A percentile compares a stretch with the other conserved stretches of the same genome.
phyloP scores from a whole-genome alignment of 2,329 filamentous ascomycete species.

The Colletotrichum liriopes region DNA sequence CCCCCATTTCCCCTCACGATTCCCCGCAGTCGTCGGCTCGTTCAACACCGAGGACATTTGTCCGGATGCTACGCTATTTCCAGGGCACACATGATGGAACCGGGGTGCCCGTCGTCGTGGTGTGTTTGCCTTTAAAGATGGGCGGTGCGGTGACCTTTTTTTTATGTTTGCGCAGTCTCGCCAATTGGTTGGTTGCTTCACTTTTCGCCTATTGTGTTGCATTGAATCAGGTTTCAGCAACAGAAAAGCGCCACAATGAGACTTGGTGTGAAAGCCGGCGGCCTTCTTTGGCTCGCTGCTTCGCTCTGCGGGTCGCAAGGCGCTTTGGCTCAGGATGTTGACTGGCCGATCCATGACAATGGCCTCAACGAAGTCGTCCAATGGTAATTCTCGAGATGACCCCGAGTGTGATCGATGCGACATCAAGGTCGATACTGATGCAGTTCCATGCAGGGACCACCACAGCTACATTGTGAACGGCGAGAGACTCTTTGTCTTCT shows the following conservation, averaged over 20 bases:
- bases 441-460: constrained; percentile 53
- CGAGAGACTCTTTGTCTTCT: constrained; percentile 59
- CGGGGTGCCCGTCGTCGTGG: neutral
- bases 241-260: constrained; percentile 22
- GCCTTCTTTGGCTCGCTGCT: constrained; percentile 38
- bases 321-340: constrained; percentile 31
- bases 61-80: constrained; percentile 33
- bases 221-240: constrained; percentile 5
- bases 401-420: neutral
- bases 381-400: constrained; percentile 46
- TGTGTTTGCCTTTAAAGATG: constrained; percentile 13
- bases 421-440: neutral
- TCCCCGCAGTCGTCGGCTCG: constrained; percentile 40
- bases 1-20: constrained; percentile 36
- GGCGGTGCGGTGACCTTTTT: constrained; percentile 5
- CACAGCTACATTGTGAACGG: constrained; percentile 59
- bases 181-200: constrained; percentile 24
- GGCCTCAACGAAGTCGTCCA: constrained; percentile 52
- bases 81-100: neutral
- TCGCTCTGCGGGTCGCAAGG: constrained; percentile 26
- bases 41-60: constrained; percentile 39
- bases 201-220: neutral
- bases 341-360: constrained; percentile 51
- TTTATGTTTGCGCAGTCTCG: constrained; percentile 6
- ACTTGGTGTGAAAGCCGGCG: constrained; percentile 31